Conservation (phyloP, 2,329 filamentous ascomycete genomes). For the Penicillium sp. region DNA sequence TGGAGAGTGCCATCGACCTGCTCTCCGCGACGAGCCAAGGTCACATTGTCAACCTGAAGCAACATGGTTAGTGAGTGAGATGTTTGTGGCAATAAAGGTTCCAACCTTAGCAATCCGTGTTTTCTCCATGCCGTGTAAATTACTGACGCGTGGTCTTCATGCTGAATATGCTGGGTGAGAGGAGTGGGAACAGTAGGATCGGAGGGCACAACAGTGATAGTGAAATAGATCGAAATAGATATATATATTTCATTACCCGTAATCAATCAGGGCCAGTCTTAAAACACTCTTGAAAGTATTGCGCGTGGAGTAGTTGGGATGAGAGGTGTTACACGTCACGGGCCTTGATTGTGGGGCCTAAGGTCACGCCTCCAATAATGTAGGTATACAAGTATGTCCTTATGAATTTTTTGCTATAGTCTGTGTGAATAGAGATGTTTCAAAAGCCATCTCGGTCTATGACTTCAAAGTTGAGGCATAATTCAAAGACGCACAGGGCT, state of each 20-base stretch:
- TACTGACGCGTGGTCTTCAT: constrained; percentile 37
- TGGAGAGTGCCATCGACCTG: constrained; percentile 60
- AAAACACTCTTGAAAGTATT: not conserved
- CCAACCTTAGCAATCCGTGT: constrained; percentile 46
- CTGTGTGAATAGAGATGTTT: not conserved
- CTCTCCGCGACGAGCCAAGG: constrained; percentile 56
- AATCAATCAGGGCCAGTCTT: not conserved
- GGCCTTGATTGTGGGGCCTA: constrained; percentile 7
- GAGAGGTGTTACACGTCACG: constrained; percentile 11
- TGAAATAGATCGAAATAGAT: not conserved
- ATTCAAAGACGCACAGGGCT: not conserved
- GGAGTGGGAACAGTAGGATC: not conserved
- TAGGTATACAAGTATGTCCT: not conserved
- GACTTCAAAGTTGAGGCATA: not conserved
- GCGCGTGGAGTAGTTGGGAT: constrained; percentile 4
- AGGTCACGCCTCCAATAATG: not conserved
- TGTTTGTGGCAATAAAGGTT: not conserved
- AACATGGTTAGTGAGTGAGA: not conserved
- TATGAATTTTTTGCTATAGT: not conserved
- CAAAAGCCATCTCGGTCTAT: too few species aligned
- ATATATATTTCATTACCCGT: not conserved
- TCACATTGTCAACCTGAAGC: constrained; percentile 55
- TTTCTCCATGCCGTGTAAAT: constrained; percentile 43
- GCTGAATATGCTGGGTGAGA: constrained; percentile 9
- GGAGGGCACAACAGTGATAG: not conserved